Base-by-base conservation (phyloP, 2,329 filamentous ascomycete species). In the Blastomyces silverae region DNA sequence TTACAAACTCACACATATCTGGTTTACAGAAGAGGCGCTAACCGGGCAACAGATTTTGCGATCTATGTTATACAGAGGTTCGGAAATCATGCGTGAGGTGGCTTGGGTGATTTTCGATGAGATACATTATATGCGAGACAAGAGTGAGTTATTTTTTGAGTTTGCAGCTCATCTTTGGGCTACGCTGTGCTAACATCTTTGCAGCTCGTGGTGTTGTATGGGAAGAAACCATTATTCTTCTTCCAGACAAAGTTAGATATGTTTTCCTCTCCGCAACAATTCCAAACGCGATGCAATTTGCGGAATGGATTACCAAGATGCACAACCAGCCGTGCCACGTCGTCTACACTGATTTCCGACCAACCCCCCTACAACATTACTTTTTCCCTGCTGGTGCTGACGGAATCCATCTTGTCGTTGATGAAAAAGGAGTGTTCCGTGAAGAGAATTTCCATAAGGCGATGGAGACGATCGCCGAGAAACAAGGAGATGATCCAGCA, bases 51-150 rank as follows among this genome's bases (percentile, higher is more conserved):
- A 82, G 81, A 99, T 99, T 91, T 79, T 99, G 74, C 89, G 94
- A 60, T 97, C 93, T 22, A 99, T 99, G 94, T 77, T 99, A 79
- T 99, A 99, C 78, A 86, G 94, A 70, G 94, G 94, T 66, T 97
- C 94, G 0, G 94, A 99, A 80, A 97, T 99, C 69, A 99, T 99
- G 93, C 91, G 94, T 70, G 94, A 99, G 80, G 95, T 99, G 1
- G 92, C 90, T 17, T 99, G 94, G 94, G 95, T 99, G 1, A 83
- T 99, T 1, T 99, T 99, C 71, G 94, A 99, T 78, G 94, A 99
- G 78, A 96, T 99, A 67, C 94, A 99, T 78, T 99, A 99, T 79
- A 89, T 99, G 87, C 87, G 94, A 73, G 94, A 99, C 78, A 95
- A 95, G 78, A 82, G 77, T 78, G 73, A 67, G 75, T 68, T 31